Conservation (phyloP, 306 rosid genomes). For the Cicer pinnatifidum region DNA sequence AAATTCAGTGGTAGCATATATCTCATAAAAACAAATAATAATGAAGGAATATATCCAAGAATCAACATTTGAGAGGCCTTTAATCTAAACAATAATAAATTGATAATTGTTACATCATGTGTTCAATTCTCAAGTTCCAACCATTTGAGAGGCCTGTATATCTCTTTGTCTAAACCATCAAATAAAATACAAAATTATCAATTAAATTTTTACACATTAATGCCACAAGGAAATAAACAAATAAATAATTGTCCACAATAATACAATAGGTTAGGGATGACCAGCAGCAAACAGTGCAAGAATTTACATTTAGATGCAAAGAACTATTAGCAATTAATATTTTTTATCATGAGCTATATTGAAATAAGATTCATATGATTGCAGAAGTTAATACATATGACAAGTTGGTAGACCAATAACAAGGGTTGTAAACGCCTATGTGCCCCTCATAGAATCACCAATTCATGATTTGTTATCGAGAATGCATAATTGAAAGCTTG, state of each 20-base stretch:
- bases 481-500: slow-evolving; percentile 72
- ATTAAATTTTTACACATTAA: slow-evolving; percentile 29
- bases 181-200: slow-evolving; percentile 36
- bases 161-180: slow-evolving; percentile 64
- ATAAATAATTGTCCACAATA: neutral
- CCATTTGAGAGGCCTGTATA: slow-evolving; percentile 62
- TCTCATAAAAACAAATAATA: slow-evolving; percentile 35
- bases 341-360: neutral
- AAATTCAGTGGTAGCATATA: slow-evolving; percentile 14
- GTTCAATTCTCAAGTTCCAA: slow-evolving; percentile 85
- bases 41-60: slow-evolving; percentile 20
- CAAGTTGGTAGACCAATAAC: slow-evolving; percentile 51
- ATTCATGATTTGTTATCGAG: slow-evolving; percentile 57
- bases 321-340: slow-evolving; percentile 11
- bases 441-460: slow-evolving; percentile 91
- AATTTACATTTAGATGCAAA: slow-evolving; percentile 22
- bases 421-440: slow-evolving; percentile 84
- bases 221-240: slow-evolving; percentile 16
- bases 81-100: slow-evolving; percentile 62
- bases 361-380: slow-evolving; percentile 20
- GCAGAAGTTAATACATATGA: neutral
- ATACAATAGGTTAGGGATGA: slow-evolving; percentile 12
- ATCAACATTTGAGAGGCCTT: slow-evolving; percentile 73
- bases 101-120: slow-evolving; percentile 87
- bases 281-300: slow-evolving; percentile 15